Evolutionary conservation across 106 monocot genomes (phyloP).

Genomic region (Allium cepa): DNA sequence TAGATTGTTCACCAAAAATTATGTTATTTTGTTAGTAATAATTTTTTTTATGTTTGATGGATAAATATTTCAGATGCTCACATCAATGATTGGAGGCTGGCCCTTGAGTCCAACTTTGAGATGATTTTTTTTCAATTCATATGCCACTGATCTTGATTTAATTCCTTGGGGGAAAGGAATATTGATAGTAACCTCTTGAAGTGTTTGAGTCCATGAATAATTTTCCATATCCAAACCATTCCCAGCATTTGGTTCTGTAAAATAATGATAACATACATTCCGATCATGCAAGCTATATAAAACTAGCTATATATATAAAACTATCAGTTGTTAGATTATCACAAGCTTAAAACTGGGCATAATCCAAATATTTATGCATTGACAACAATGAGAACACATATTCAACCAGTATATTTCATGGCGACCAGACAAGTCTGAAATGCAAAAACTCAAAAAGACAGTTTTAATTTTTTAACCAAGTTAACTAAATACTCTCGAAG

Average conservation of each 20-base stretch:
- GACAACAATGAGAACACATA: too few species aligned
- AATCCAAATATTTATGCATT: too few species aligned
- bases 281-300: too few species aligned
- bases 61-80: slow-evolving; percentile 25
- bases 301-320: too few species aligned
- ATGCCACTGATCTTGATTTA: slow-evolving; percentile 69
- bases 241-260: slow-evolving; percentile 74
- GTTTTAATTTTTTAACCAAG: too few species aligned
- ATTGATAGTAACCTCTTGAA: slow-evolving; percentile 69
- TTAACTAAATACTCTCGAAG: too few species aligned
- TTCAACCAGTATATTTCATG: too few species aligned
- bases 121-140: slow-evolving; percentile 91
- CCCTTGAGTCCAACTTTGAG: slow-evolving; percentile 91
- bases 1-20: not conserved
- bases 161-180: slow-evolving; percentile 73
- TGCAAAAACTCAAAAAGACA: too few species aligned
- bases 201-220: slow-evolving; percentile 85
- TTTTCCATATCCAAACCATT: slow-evolving; percentile 93
- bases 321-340: too few species aligned
- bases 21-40: too few species aligned
- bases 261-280: not conserved
- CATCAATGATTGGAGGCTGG: slow-evolving; percentile 76
- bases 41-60: not conserved
- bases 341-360: too few species aligned
- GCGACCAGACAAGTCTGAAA: too few species aligned